Evolutionary conservation across 495 filamentous ascomycete genomes (phyloP), one percentile per base, ranked within the genome.

Genomic region (Daldinia childiae): DNA sequence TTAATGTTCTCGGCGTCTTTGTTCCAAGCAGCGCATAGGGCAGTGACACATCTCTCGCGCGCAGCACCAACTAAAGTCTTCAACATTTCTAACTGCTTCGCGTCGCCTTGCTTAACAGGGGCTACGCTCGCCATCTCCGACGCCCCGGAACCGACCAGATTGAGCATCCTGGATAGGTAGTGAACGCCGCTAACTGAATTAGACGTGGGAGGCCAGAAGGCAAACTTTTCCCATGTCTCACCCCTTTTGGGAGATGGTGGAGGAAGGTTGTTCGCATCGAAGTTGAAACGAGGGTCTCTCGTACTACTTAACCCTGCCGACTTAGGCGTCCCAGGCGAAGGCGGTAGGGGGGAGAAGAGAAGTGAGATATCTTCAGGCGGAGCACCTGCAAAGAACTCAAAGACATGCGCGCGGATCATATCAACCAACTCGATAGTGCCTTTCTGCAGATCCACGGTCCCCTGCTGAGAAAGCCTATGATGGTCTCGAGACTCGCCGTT

Each of bases 141-240:
- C 0, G 94, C 93, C 1, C 93, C 95, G 1, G 87, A 90, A 19
- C 94, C 94, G 19, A 98, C 87, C 14, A 96, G 83, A 4, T 87
- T 85, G 7, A 98, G 84, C 70, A 95, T 90, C 78, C 91, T 92
- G 41, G 88, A 85, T 12, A 99, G 86, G 72, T 97, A 97, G 76
- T 96, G 87, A 6, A 93, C 90, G 8, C 91, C 94, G 68, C 93
- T 93, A 15, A 99, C 79, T 0, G 94, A 93, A 74, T 97, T 98
- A 5, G 93, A 91, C 72, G 91, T 90, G 0, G 95, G 95, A 1
- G 96, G 93, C 92, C 96, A 97, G 80, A 99, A 99, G 0, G 95
- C 95, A 81, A 91, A 98, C 51, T 92, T 94, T 79, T 98, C 96
- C 92, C 94, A 94, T 5, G 90, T 71, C 74, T 97, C 93, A 34